These are phyloP conservation scores for Tylopilus vinaceipallidus DNA, from an alignment of 768 basidiomycete species.

Conservation along the genomic window DNA sequence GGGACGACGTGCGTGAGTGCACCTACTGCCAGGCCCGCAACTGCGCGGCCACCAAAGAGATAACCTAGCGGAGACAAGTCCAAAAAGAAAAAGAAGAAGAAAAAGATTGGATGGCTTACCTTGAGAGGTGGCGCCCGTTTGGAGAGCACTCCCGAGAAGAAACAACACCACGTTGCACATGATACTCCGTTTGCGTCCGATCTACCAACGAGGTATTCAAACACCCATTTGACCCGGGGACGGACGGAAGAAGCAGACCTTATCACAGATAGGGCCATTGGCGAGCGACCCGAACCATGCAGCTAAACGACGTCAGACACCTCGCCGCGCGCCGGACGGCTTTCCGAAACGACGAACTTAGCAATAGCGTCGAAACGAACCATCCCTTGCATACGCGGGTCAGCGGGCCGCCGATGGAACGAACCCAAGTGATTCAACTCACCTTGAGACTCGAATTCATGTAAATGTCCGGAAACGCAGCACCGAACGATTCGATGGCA, in stretches of 20 bases:
- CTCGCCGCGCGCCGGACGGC: background rate
- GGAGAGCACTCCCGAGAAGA: constrained; percentile 30
- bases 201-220: constrained; percentile 11
- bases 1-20: constrained; percentile 25
- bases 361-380: constrained; percentile 29
- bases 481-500: constrained; percentile 34
- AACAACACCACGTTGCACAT: constrained; percentile 30
- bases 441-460: constrained; percentile 29
- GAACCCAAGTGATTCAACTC: background rate
- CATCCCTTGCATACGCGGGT: constrained; percentile 24
- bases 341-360: constrained; percentile 18
- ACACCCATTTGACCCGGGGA: background rate
- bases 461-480: constrained; percentile 32
- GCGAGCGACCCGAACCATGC: constrained; percentile 31
- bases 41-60: constrained; percentile 31
- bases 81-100: background rate
- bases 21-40: constrained; percentile 18
- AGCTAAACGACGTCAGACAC: constrained; percentile 19
- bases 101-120: constrained; percentile 2
- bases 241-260: constrained; percentile 7
- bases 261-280: constrained; percentile 34
- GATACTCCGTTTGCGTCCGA: constrained; percentile 28
- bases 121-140: constrained; percentile 29
- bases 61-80: constrained; percentile 11
- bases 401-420: background rate